Evolutionary conservation across 805 yeast genomes (phyloP).

Genomic region (Clavispora phyllophila): DNA sequence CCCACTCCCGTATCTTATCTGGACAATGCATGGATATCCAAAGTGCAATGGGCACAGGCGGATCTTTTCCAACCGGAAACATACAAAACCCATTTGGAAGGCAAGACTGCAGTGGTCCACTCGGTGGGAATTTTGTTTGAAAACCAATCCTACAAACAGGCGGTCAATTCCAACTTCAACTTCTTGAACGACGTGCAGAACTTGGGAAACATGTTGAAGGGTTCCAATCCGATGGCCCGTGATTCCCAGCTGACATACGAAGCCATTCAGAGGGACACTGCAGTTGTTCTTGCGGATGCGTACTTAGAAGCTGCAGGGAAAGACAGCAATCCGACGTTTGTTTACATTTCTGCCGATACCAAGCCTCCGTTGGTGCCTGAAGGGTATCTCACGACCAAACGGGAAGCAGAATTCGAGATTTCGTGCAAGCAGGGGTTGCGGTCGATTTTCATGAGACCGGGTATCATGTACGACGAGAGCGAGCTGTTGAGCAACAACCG

Average conservation of each 20-base stretch:
- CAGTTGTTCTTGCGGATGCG: conserved; percentile 56
- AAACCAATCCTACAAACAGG: conserved; percentile 59
- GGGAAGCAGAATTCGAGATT: conserved; percentile 67
- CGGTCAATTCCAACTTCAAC: conserved; percentile 39
- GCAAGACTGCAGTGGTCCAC: conserved; percentile 70
- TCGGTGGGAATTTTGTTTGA: conserved; percentile 75
- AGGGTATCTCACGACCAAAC: conserved; percentile 69
- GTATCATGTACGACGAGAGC: conserved; percentile 67
- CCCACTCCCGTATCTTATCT: conserved; percentile 26
- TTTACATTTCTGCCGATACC: conserved; percentile 76
- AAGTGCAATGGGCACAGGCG: conserved; percentile 64
- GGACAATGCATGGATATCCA: conserved; percentile 41
- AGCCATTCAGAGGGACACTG: conserved; percentile 64
- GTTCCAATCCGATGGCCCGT: conserved; percentile 60
- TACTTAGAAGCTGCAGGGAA: conserved; percentile 25
- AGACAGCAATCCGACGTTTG: conserved; percentile 39
- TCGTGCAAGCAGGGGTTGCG: conserved; percentile 45
- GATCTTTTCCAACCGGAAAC: conserved; percentile 63
- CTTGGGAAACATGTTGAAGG: conserved; percentile 33
- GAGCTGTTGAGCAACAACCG: conserved; percentile 31
- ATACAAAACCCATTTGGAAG: conserved; percentile 43
- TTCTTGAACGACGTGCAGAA: conserved; percentile 27
- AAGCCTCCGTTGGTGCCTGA: conserved; percentile 59
- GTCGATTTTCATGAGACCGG: conserved; percentile 70
- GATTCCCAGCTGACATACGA: conserved; percentile 47